phyloP scores from a whole-genome alignment of 164 flowering plant species.

The Houttuynia cordata region DNA sequence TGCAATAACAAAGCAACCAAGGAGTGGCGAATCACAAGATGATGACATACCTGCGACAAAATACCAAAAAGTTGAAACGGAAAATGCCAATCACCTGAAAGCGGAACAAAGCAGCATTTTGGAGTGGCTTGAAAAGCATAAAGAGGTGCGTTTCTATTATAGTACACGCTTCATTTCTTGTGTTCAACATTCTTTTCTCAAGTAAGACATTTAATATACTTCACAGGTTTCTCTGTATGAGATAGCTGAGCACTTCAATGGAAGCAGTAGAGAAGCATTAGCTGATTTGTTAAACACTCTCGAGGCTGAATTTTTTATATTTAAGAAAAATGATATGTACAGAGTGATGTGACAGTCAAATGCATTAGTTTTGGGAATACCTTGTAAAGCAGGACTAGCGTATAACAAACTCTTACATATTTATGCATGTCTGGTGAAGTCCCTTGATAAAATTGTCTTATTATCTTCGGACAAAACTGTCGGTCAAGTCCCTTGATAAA shows the following conservation, averaged over 20 bases:
- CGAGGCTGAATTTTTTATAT: constrained; percentile 43
- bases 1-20: constrained; percentile 3
- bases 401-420: no score
- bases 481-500: no score
- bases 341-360: constrained; percentile 19
- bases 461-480: no score
- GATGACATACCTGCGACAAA: constrained; percentile 11
- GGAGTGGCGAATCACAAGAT: not conserved
- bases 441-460: no score
- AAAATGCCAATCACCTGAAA: constrained; percentile 10
- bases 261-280: constrained; percentile 23
- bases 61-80: constrained; percentile 18
- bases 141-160: constrained; percentile 25
- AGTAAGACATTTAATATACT: not conserved
- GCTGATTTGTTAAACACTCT: constrained; percentile 23
- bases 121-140: constrained; percentile 25
- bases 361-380: no score
- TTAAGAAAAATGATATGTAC: constrained; percentile 32
- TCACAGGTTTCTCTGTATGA: constrained; percentile 34
- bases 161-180: not conserved
- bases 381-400: no score
- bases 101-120: constrained; percentile 29
- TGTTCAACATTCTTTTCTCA: not conserved
- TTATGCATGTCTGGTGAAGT: no score
- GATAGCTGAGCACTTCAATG: constrained; percentile 33